Evolutionary conservation across 2,329 filamentous ascomycete species (phyloP), one percentile per base, ranked within the genome.

Genomic region (Fonsecaea erecta): DNA sequence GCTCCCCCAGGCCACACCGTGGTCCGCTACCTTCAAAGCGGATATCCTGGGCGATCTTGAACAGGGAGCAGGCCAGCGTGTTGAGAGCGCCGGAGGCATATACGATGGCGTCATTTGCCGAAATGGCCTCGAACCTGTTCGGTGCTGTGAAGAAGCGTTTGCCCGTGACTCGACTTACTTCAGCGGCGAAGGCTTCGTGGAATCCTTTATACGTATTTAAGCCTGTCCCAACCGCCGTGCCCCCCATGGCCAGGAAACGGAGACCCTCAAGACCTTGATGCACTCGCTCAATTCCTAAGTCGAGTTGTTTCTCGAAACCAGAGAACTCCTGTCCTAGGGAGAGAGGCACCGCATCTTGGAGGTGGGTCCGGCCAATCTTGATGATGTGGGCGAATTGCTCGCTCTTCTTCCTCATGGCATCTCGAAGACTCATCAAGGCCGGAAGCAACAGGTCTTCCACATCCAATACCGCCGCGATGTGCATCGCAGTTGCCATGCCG

Each of bases 401-500:
- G 43, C 91, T 88, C 86, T 98, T 98, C 78, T 86, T 85, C 83
- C 96, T 89, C 67, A 99, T 85, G 57, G 92, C 92, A 69, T 89
- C 85, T 70, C 92, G 90, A 62, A 99, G 87, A 79, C 87, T 92
- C 80, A 85, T 88, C 68, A 98, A 85, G 56, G 92, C 85, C 40
- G 95, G 95, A 18, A 98, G 81, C 52, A 99, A 88, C 73, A 89
- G 86, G 75, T 90, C 85, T 82, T 97, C 93, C 66, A 97, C 85
- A 79, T 98, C 95, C 66, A 98, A 86, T 54, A 98, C 93, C 69
- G 94, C 94, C 67, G 95, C 94, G 77, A 99, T 97, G 85, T 98
- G 95, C 95, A 99, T 99, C 77, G 97, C 95, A 71, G 95, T 98
- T 48, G 95, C 95, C 87, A 99, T 98, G 73, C 94, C 97, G 78